Evolutionary conservation across 441 rosid species (phyloP), one percentile per base, ranked within the genome.

Genomic region (Syzygium malaccense): DNA sequence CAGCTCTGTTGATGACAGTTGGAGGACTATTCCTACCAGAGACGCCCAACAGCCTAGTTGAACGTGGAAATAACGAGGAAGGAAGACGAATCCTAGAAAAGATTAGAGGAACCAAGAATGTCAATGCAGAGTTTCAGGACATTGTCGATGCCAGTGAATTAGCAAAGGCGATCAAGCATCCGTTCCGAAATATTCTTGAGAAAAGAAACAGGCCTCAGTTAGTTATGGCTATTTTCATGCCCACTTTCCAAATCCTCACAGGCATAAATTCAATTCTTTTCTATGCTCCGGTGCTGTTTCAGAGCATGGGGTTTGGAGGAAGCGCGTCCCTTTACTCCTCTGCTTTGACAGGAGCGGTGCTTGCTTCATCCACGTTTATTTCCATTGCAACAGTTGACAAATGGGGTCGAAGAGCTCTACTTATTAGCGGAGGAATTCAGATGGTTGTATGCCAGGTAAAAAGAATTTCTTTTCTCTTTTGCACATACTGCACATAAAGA

Each of bases 231-330:
- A 93, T 97, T 18, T 94, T 87, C 90, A 94, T 97, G 96, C 99
- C 98, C 2, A 89, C 94, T 56, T 97, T 96, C 90, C 99, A 96
- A 91, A 96, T 96, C 88, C 95, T 98, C 30, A 96, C 99, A 4
- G 99, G 99, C 48, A 96, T 98, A 78, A 98, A 98, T 89, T 95
- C 98, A 7, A 96, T 98, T 89, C 96, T 98, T 85, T 98, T 98
- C 91, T 98, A 98, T 86, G 99, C 99, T 3, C 99, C 99, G 0
- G 96, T 96, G 33, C 91, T 97, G 91, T 97, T 97, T 53, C 96
- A 95, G 87, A 96, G 94, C 55, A 93, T 97, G 98, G 99, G 99
- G 56, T 97, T 97, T 33, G 92, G 92, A 87, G 92, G 95, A 86
- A 94, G 95, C 79, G 98, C 98, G n/a, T 86, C 98, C 19, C 92